A percentile compares a stretch with the other conserved stretches of the same genome.
These are phyloP conservation scores for Dioscorea dumetorum DNA, from an alignment of 106 monocot genomes.

Conservation along the genomic window DNA sequence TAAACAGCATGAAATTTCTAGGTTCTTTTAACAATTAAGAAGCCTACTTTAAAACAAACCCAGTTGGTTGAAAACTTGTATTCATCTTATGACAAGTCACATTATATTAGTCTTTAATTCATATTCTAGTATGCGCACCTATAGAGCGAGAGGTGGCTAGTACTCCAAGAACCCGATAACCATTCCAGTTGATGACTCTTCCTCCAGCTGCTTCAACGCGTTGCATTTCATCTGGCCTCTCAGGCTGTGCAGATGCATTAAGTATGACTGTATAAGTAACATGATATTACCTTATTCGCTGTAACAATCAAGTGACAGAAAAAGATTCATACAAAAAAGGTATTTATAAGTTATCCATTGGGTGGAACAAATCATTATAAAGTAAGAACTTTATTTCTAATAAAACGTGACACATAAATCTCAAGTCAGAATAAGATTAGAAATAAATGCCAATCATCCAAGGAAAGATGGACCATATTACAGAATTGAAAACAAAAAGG, in stretches of 20 bases:
- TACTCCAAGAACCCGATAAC: conserved; percentile 57
- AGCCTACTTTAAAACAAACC: neutral
- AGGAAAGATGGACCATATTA: too few relatives aligned
- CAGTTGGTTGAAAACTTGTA: neutral
- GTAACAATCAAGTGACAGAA: neutral
- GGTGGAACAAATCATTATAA: neutral
- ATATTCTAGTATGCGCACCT: conserved; percentile 17
- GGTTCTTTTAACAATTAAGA: neutral
- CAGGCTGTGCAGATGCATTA: conserved; percentile 25
- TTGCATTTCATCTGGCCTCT: conserved; percentile 47
- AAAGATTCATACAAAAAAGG: neutral
- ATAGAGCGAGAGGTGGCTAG: conserved; percentile 62
- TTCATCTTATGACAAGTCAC: neutral
- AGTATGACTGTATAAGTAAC: too few relatives aligned
- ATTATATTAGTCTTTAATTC: neutral
- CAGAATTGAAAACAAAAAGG: too few relatives aligned
- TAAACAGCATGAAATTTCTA: neutral
- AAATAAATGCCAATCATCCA: too few relatives aligned
- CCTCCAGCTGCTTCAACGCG: conserved; percentile 72
- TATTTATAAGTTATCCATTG: neutral
- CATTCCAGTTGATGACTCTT: conserved; percentile 60
- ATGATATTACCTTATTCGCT: too few relatives aligned
- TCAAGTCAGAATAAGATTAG: too few relatives aligned
- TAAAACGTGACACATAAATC: too few relatives aligned
- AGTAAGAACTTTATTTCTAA: neutral